Evolutionary conservation across 164 flowering plant species (phyloP).

Genomic region (Amborella trichopoda): DNA sequence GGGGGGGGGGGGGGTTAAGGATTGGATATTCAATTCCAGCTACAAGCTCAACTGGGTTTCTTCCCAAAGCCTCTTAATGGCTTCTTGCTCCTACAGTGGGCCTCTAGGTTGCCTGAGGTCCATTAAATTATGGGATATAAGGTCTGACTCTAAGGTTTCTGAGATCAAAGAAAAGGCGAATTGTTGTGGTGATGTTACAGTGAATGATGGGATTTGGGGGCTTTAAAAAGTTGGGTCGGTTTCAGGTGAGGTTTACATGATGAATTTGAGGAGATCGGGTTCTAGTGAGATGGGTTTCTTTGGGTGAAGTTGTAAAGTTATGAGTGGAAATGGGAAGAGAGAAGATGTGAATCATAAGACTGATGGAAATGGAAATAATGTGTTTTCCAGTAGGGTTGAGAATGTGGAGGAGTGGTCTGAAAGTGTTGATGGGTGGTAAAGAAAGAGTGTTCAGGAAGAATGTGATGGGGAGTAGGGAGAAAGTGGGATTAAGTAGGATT

Average conservation of each 20-base stretch:
- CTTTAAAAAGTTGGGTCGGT: slow-evolving; percentile 83
- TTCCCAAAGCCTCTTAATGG: slow-evolving; percentile 47
- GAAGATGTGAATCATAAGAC: slow-evolving; percentile 70
- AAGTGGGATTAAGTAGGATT: slow-evolving; percentile 38
- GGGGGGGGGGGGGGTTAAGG: too few species aligned
- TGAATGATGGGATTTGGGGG: slow-evolving; percentile 31
- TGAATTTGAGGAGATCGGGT: slow-evolving; percentile 58
- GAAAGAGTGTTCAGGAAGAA: slow-evolving; percentile 71
- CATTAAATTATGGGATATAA: slow-evolving; percentile 70
- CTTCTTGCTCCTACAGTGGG: slow-evolving; percentile 79
- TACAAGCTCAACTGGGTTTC: slow-evolving; percentile 75
- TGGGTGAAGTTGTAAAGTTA: slow-evolving; percentile 49
- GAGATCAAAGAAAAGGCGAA: slow-evolving; percentile 58
- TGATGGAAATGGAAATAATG: slow-evolving; percentile 63
- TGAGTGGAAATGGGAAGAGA: slow-evolving; percentile 39
- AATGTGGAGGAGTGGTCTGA: slow-evolving; percentile 84
- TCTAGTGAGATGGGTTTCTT: slow-evolving; percentile 44
- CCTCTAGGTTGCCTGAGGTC: slow-evolving; percentile 71
- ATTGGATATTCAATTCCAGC: slow-evolving; percentile 73
- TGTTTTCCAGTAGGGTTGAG: slow-evolving; percentile 69
- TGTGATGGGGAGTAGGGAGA: slow-evolving; percentile 54
- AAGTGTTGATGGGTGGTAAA: slow-evolving; percentile 39
- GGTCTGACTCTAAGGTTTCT: slow-evolving; percentile 51
- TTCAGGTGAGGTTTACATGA: slow-evolving; percentile 59
- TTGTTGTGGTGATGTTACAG: slow-evolving; percentile 79